Base-by-base conservation (phyloP, 345 rosid species). In the Sisymbrium irio region DNA sequence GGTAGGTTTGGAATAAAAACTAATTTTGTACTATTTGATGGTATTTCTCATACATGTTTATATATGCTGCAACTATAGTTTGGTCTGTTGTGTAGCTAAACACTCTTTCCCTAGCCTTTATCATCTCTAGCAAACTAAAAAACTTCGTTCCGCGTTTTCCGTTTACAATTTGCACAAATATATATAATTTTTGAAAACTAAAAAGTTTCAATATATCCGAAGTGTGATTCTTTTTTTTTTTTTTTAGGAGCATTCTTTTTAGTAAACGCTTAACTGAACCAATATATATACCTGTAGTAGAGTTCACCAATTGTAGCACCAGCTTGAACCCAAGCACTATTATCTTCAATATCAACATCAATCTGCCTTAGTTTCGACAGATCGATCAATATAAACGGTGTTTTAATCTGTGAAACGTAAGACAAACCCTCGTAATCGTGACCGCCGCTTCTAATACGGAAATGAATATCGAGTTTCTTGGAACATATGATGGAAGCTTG, bases 231-330 rank as follows among this genome's bases (percentile, higher is more conserved):
- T 9, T 17, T 45, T 44, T 44, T n/a, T 44, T 7, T 8, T 15
- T 44, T 15, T 45, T 7, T 15, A 45, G 20, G 17, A 7, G 7
- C 20, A 15, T 44, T 45, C 22, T 2, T 30, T 45, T 15, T 15
- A 45, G 50, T 3, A 45, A 15, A 45, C 20, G 50, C 20, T 15
- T 41, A 41, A 45, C 50, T 17, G 7, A 15, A 45, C 1, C 17
- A 42, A 44, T 15, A 15, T 45, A n/a, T n/a, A n/a, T 45, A 72
- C 76, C 76, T 72, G 76, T 62, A 72, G 9, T 72, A 72, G 10
- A 82, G 82, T 32, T 89, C 92, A 7, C 92, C 90, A 6, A 75
- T 47, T 0, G 96, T 87, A 12, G 96, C 90, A 0, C 96, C 96
- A 3, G 88, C 73, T 59, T 86, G 85, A 50, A 80, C 77, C 92